phyloP scores from a whole-genome alignment of 2,329 filamentous ascomycete genomes.

The Exophiala aquamarina region DNA sequence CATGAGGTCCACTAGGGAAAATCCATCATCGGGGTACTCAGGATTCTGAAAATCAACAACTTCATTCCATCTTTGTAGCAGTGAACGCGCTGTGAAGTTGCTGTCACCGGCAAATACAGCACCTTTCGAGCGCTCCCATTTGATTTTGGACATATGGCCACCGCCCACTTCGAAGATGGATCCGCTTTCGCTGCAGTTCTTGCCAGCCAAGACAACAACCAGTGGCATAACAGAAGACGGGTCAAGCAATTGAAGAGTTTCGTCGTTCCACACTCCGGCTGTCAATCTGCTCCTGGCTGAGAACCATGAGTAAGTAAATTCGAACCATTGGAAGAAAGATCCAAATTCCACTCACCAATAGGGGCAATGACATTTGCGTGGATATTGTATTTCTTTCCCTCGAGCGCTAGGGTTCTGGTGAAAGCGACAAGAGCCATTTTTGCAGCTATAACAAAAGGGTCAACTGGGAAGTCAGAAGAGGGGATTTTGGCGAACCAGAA shows the following conservation, averaged over 20 bases:
- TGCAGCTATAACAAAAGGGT: constrained; percentile 90
- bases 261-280: constrained; percentile 87
- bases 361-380: constrained; percentile 91
- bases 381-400: constrained; percentile 97
- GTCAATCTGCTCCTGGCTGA: constrained; percentile 88
- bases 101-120: constrained; percentile 85
- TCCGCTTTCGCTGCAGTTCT: constrained; percentile 78
- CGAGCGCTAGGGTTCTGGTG: constrained; percentile 95
- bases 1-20: constrained; percentile 77
- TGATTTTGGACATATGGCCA: constrained; percentile 84
- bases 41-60: constrained; percentile 82
- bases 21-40: constrained; percentile 76
- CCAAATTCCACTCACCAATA: constrained; percentile 45
- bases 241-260: constrained; percentile 78
- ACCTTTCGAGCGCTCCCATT: constrained; percentile 91
- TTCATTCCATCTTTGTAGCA: constrained; percentile 85
- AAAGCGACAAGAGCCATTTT: constrained; percentile 95
- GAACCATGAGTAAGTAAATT: not conserved
- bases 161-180: constrained; percentile 91
- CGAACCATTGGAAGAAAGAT: not conserved
- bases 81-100: constrained; percentile 79
- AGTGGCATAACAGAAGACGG: constrained; percentile 94
- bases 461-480: not conserved
- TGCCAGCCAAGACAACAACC: constrained; percentile 83
- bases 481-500: constrained; percentile 48